phyloP scores from a whole-genome alignment of 306 rosid genomes.

The Quercus gilva region DNA sequence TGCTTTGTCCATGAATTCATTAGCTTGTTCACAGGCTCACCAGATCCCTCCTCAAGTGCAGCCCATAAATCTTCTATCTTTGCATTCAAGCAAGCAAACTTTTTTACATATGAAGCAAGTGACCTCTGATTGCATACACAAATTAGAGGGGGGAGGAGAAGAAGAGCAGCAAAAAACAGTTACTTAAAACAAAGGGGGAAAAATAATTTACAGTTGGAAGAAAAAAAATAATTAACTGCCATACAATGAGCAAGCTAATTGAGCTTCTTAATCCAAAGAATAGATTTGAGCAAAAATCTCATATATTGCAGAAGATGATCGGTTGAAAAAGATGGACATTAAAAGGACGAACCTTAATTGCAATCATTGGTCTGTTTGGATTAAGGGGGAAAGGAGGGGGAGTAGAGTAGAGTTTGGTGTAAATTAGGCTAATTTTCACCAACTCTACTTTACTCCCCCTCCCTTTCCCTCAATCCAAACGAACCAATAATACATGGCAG shows the following conservation, averaged over 20 bases:
- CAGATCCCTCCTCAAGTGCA: too few relatives aligned
- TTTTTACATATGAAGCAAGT: too few relatives aligned
- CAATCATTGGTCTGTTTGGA: neutral
- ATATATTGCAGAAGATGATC: neutral
- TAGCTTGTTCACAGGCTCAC: too few relatives aligned
- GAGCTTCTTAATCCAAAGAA: neutral
- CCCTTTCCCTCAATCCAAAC: neutral
- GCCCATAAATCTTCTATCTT: too few relatives aligned
- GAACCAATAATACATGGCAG: neutral
- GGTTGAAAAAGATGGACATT: neutral
- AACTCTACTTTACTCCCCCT: too few relatives aligned
- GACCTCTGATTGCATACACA: too few relatives aligned
- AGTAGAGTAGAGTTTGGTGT: too few relatives aligned
- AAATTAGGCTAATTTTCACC: too few relatives aligned
- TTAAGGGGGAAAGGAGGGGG: too few relatives aligned
- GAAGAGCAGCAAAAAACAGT: neutral
- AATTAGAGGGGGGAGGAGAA: too few relatives aligned
- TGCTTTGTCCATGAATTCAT: too few relatives aligned
- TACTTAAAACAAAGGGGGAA: neutral
- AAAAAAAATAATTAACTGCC: neutral
- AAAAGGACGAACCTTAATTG: neutral
- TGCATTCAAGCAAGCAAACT: too few relatives aligned
- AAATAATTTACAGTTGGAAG: neutral
- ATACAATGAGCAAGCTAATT: neutral
- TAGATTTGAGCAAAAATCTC: neutral